phyloP scores from a whole-genome alignment of 768 basidiomycete genomes.

The Trametes coccinea region DNA sequence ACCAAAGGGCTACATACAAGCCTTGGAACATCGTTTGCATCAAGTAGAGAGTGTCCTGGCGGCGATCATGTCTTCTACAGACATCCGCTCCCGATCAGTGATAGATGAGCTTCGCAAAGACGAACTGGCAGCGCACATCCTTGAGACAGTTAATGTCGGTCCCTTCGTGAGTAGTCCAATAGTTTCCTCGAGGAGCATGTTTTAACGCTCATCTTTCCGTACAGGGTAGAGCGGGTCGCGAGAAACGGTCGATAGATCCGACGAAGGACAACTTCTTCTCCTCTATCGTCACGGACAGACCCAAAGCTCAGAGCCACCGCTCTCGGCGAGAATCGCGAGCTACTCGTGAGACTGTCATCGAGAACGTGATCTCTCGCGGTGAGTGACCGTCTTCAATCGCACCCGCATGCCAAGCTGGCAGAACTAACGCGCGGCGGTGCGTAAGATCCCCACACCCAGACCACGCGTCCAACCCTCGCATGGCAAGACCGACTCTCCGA shows the following conservation, averaged over 20 bases:
- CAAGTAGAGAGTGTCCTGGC: constrained; percentile 88
- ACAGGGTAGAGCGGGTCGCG: constrained; percentile 69
- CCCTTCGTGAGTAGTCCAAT: constrained; percentile 60
- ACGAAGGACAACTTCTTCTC: constrained; percentile 81
- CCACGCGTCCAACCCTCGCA: constrained; percentile 54
- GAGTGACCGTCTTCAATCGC: no score
- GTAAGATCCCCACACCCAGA: constrained; percentile 14
- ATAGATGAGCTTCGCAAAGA: constrained; percentile 69
- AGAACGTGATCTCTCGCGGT: constrained; percentile 38
- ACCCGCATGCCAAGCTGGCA: no score
- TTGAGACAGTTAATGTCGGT: constrained; percentile 73
- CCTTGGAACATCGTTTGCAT: constrained; percentile 88
- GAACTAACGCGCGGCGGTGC: no score
- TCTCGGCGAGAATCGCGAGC: constrained; percentile 71
- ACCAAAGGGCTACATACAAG: constrained; percentile 92
- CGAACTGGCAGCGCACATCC: constrained; percentile 73
- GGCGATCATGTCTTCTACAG: constrained; percentile 71
- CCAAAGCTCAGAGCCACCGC: constrained; percentile 43
- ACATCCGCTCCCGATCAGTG: constrained; percentile 61
- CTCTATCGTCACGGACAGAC: constrained; percentile 62
- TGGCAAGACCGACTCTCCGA: constrained; percentile 77
- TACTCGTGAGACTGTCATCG: constrained; percentile 76
- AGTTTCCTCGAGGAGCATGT: not conserved
- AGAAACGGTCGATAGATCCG: constrained; percentile 46
- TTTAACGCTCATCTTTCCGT: not conserved